Percentiles rank a stretch among this genome's conserved stretches.
Conservation (phyloP, 306 rosid species). For the Bauhinia variegata region DNA sequence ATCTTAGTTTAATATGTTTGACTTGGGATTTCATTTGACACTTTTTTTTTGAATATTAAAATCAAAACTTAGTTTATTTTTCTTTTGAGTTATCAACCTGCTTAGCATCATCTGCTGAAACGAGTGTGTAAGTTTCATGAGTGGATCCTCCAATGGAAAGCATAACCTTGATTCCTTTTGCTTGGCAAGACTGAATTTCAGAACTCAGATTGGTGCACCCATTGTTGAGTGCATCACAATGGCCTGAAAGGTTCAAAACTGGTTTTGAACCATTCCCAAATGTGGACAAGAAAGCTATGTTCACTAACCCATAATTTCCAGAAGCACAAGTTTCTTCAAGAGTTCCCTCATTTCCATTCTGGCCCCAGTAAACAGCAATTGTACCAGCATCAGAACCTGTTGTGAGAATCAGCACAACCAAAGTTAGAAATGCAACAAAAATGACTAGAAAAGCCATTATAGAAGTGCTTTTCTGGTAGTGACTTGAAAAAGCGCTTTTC, state of each 20-base stretch:
- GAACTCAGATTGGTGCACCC: constrained; percentile 32
- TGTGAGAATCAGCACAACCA: too few relatives aligned
- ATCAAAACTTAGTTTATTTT: too few relatives aligned
- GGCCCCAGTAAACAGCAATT: constrained; percentile 52
- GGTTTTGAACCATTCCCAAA: constrained; percentile 37
- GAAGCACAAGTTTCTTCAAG: constrained; percentile 37
- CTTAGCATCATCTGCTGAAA: constrained; percentile 42
- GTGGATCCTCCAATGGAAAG: constrained; percentile 48
- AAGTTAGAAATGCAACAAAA: too few relatives aligned
- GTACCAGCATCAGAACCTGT: too few relatives aligned
- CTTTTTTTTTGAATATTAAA: too few relatives aligned
- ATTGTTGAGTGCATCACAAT: constrained; percentile 17
- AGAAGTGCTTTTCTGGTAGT: too few relatives aligned
- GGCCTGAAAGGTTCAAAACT: constrained; percentile 41
- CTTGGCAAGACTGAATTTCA: constrained; percentile 41
- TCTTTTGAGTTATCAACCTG: too few relatives aligned
- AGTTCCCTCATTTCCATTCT: constrained; percentile 35
- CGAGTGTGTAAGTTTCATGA: constrained; percentile 26
- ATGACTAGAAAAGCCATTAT: too few relatives aligned
- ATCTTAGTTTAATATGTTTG: too few relatives aligned
- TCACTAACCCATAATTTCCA: constrained; percentile 39
- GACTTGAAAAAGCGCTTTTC: too few relatives aligned
- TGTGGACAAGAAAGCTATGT: constrained; percentile 37
- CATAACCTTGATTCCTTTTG: constrained; percentile 34
- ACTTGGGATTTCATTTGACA: too few relatives aligned